A percentile compares a stretch with the other conserved stretches of the same genome.
phyloP scores from a whole-genome alignment of 257 asterid species.

The Nicotiana tabacum region DNA sequence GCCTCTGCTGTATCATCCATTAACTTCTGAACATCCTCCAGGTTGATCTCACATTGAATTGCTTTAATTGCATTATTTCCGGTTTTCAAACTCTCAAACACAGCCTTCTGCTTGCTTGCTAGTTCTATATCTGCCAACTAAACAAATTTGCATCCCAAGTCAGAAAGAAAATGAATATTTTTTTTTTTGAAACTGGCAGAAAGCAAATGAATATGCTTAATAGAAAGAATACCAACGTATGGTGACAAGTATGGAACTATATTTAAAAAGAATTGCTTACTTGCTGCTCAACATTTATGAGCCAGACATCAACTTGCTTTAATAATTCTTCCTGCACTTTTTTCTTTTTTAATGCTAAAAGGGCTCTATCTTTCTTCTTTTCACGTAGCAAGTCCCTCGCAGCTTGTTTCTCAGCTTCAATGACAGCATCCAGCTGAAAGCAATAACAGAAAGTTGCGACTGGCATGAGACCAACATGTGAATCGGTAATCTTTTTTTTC shows the following conservation, averaged over 20 bases:
- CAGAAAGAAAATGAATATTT: neutral
- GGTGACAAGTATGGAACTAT: neutral
- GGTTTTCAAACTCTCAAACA: conserved; percentile 79
- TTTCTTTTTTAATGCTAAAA: conserved; percentile 71
- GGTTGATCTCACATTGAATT: conserved; percentile 74
- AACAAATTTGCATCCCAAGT: conserved; percentile 10
- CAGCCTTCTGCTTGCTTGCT: conserved; percentile 89
- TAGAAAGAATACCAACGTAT: neutral
- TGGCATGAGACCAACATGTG: neutral
- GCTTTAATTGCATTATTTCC: conserved; percentile 90
- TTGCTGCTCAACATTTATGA: conserved; percentile 88
- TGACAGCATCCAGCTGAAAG: conserved; percentile 66
- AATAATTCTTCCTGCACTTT: conserved; percentile 71
- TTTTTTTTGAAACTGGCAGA: neutral
- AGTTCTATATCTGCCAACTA: conserved; percentile 95
- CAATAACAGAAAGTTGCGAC: conserved; percentile 7
- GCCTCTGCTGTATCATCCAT: conserved; percentile 96
- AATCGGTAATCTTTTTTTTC: neutral
- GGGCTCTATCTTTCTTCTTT: conserved; percentile 84
- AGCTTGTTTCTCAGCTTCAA: conserved; percentile 88
- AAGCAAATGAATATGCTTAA: neutral
- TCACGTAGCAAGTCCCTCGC: conserved; percentile 76
- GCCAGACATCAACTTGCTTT: conserved; percentile 86
- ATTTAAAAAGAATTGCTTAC: conserved; percentile 30
- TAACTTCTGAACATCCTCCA: conserved; percentile 90